A percentile compares a stretch with the other conserved stretches of the same genome.
phyloP scores from a whole-genome alignment of 345 rosid species.

The Syzygium aromaticum region DNA sequence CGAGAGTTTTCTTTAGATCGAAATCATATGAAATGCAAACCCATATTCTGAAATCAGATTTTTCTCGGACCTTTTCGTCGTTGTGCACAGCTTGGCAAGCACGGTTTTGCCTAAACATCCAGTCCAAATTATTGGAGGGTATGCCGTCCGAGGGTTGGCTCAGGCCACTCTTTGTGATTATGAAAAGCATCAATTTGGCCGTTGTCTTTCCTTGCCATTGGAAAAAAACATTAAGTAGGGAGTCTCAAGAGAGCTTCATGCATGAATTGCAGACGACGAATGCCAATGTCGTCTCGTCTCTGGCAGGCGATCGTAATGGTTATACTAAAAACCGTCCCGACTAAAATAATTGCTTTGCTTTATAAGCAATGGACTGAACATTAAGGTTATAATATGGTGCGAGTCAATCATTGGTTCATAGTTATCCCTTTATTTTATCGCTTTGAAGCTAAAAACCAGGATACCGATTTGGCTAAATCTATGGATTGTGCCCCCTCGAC shows the following conservation, averaged over 20 bases:
- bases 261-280: not conserved
- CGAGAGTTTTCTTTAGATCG: not conserved
- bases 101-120: not conserved
- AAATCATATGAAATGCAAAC: not conserved
- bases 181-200: not conserved
- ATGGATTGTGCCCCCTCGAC: not conserved
- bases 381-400: not conserved
- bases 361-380: not conserved
- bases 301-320: not conserved
- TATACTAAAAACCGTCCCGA: rapidly evolving
- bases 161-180: not conserved
- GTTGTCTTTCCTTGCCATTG: not conserved
- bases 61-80: not conserved
- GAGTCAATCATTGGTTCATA: not conserved
- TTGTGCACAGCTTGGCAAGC: not conserved
- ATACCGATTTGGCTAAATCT: not conserved
- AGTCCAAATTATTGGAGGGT: not conserved
- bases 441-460: not conserved
- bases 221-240: not conserved
- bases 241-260: not conserved
- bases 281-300: not conserved
- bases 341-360: not conserved
- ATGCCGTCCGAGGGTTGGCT: not conserved
- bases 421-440: not conserved
- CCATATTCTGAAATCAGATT: not conserved